phyloP scores from a whole-genome alignment of 1,139 yeast genomes.

The Magnusiomyces fungicola region DNA sequence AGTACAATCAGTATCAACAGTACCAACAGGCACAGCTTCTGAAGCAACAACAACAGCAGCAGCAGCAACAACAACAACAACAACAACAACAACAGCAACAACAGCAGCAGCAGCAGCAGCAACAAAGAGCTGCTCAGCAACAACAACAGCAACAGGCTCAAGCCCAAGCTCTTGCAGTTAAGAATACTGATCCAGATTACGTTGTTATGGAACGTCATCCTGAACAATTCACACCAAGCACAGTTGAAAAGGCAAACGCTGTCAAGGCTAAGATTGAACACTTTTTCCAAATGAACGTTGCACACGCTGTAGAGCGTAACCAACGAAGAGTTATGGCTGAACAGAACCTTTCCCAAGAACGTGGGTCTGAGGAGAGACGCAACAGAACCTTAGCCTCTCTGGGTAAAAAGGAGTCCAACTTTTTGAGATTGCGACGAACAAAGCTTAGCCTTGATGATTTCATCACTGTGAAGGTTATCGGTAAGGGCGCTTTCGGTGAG shows the following conservation, averaged over 20 bases:
- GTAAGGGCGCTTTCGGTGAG: conserved; percentile 75
- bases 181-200: conserved; percentile 32
- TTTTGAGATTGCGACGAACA: conserved; percentile 57
- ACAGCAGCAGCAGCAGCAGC: conserved; percentile 12
- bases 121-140: conserved; percentile 13
- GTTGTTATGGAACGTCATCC: conserved; percentile 85
- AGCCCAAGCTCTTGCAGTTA: conserved; percentile 13
- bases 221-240: conserved; percentile 48
- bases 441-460: conserved; percentile 57
- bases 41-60: conserved; percentile 15
- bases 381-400: conserved; percentile 56
- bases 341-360: conserved; percentile 48
- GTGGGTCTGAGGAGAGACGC: conserved; percentile 59
- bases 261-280: conserved; percentile 58
- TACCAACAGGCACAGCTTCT: conserved; percentile 14
- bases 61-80: conserved; percentile 16
- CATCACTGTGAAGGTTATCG: conserved; percentile 63
- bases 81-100: conserved; percentile 18
- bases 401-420: conserved; percentile 62
- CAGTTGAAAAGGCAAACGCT: conserved; percentile 59
- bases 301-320: conserved; percentile 65
- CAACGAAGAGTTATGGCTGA: conserved; percentile 60
- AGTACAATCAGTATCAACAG: conserved; percentile 13
- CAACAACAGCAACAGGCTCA: conserved; percentile 12
- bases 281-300: conserved; percentile 60